Evolutionary conservation across 2,329 filamentous ascomycete species (phyloP), one percentile per base, ranked within the genome.

Genomic region (Chlorencoelia australis): DNA sequence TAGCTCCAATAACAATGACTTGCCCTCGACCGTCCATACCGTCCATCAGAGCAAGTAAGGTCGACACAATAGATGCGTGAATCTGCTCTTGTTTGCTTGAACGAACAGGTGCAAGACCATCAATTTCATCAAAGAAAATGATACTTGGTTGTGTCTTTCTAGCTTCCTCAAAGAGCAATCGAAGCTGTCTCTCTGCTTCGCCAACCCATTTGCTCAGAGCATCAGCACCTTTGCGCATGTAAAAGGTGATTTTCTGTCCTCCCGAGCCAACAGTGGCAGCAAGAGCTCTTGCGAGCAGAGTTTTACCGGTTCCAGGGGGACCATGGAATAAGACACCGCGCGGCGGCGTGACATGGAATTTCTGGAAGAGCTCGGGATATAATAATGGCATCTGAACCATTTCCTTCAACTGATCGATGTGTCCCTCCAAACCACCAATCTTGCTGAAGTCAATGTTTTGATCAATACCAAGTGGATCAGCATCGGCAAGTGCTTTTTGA

Each of bases 71-170:
- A 2, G 89, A 96, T 5, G 91, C 87, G 60, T 98, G 91, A 41
- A 96, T 96, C 61, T 98, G 91, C 57, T 98, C 91, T 62, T 96
- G 89, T 59, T 96, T 96, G 61, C 89, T 95, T 9, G 91, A 96
- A 50, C 91, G 75, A 21, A 96, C 91, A 34, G 91, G 93, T 3
- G 91, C 91, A 46, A 98, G 69, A 37, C 91, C 91, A 62, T 98
- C 91, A 49, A 98, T 98, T 59, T 98, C 91, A 58, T 98, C 91
- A 51, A 98, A 96, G 66, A 98, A 98, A 59, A 98, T 98, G 60
- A 98, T 98, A 59, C 89, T 96, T 0, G 91, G 91, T 54, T 98
- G 91, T 2, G 82, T 96, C 58, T 87, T 91, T 43, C 89, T 75
- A 11, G 91, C 91, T 61, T 98, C 91, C 52, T 96, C 91, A 47